Conservation (phyloP, 176 grass and related monocot genomes). For the Areca catechu region DNA sequence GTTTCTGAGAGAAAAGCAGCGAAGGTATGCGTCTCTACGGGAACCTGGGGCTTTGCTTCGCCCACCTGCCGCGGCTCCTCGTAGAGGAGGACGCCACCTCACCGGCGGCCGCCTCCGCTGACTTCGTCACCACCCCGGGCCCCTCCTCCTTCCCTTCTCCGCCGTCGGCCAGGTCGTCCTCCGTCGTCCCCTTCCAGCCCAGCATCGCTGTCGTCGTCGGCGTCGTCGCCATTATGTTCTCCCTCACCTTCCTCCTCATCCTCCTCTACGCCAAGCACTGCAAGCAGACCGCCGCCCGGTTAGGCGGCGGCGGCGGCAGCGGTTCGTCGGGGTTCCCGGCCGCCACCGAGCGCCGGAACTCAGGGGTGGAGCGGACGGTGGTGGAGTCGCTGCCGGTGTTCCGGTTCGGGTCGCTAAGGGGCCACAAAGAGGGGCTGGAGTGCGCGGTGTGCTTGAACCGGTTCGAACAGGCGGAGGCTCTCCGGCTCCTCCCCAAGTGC, state of each 20-base stretch:
- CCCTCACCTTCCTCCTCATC: constrained; percentile 74
- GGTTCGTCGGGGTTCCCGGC: background rate
- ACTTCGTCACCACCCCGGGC: background rate
- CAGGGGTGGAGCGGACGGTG: constrained; percentile 60
- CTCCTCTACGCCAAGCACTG: constrained; percentile 95
- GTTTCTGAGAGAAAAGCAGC: too few species aligned
- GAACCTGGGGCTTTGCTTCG: background rate
- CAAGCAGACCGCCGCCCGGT: constrained; percentile 48
- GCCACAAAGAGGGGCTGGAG: constrained; percentile 71
- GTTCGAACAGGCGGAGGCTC: constrained; percentile 32
- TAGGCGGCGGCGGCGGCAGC: background rate
- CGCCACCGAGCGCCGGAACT: constrained; percentile 34
- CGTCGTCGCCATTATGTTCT: constrained; percentile 87
- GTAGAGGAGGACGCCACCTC: background rate
- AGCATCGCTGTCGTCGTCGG: constrained; percentile 79
- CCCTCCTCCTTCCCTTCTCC: background rate
- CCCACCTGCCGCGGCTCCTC: constrained; percentile 33
- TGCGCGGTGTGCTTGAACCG: constrained; percentile 53
- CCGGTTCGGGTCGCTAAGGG: constrained; percentile 59
- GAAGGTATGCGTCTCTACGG: background rate
- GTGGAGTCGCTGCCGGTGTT: constrained; percentile 88
- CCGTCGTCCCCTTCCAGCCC: constrained; percentile 38
- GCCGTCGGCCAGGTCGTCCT: background rate
- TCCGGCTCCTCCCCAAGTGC: constrained; percentile 51
- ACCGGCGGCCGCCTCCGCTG: constrained; percentile 16